Conservation (phyloP, 2,329 filamentous ascomycete species). For the Bisporella sp. region DNA sequence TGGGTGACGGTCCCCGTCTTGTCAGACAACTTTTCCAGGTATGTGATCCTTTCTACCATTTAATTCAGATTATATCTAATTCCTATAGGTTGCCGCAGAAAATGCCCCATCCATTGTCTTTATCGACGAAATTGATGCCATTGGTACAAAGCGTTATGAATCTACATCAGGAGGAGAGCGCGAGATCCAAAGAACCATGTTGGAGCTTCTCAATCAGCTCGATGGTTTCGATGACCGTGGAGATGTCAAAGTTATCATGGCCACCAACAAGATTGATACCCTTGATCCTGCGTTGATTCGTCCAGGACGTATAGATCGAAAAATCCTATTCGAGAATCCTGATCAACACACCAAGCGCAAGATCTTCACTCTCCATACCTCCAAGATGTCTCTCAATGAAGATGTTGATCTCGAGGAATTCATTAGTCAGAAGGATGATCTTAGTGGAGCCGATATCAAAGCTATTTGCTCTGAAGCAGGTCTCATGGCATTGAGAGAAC, state of each 20-base stretch:
- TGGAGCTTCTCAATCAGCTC: constrained; percentile 95
- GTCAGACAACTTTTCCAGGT: constrained; percentile 93
- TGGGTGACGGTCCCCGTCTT: constrained; percentile 89
- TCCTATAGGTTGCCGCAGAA: constrained; percentile 73
- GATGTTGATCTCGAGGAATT: constrained; percentile 99
- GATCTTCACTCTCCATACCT: constrained; percentile 97
- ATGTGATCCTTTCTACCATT: constrained; percentile 20
- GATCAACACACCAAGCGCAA: constrained; percentile 90
- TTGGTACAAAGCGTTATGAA: constrained; percentile 97
- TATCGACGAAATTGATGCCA: constrained; percentile 98
- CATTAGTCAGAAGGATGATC: constrained; percentile 95
- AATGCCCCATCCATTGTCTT: constrained; percentile 97
- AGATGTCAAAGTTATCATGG: constrained; percentile 99
- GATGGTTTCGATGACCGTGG: constrained; percentile 98
- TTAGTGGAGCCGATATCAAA: constrained; percentile 96
- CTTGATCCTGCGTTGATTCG: constrained; percentile 93
- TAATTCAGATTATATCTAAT: constrained; percentile 7
- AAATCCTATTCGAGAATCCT: constrained; percentile 71
- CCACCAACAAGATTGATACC: constrained; percentile 99
- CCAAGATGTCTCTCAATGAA: constrained; percentile 93
- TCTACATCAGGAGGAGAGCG: constrained; percentile 94
- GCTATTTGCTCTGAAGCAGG: constrained; percentile 97
- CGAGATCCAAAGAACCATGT: constrained; percentile 96
- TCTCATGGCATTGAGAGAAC: constrained; percentile 85
- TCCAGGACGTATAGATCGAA: constrained; percentile 95